phyloP scores from a whole-genome alignment of 192 early-diverging fungal species.

The Mortierella antarctica region DNA sequence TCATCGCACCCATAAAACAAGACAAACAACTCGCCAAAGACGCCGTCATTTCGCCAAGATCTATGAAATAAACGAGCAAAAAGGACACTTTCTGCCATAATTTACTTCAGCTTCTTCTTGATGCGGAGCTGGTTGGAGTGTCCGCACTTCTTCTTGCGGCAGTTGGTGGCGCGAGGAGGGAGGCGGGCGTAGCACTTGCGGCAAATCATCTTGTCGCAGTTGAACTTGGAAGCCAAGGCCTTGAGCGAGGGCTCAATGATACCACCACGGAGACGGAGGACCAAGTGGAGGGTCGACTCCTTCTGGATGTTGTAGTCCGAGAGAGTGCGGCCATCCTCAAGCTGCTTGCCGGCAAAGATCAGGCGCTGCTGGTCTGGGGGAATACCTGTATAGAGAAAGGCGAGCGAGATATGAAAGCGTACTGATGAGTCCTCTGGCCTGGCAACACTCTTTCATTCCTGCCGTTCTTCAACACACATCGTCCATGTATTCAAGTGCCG shows the following conservation, averaged over 20 bases:
- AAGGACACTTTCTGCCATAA: not conserved
- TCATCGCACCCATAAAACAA: too few relatives aligned
- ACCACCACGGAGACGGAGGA: slow-evolving; percentile 95
- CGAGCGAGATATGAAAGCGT: not conserved
- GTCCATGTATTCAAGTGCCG: too few relatives aligned
- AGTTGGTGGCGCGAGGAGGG: slow-evolving; percentile 99
- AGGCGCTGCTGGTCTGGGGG: slow-evolving; percentile 99
- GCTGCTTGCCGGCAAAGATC: slow-evolving; percentile 99
- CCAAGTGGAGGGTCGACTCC: slow-evolving; percentile 98
- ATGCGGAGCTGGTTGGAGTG: slow-evolving; percentile 99
- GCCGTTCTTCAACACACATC: too few relatives aligned
- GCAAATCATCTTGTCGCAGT: slow-evolving; percentile 99
- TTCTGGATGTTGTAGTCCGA: slow-evolving; percentile 99
- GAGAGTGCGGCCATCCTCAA: slow-evolving; percentile 98
- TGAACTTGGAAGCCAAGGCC: slow-evolving; percentile 98
- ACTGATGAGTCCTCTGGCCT: too few relatives aligned
- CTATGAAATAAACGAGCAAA: too few relatives aligned
- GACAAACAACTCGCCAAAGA: too few relatives aligned
- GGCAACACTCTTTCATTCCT: too few relatives aligned
- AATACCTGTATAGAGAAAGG: slow-evolving; percentile 71
- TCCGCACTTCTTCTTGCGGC: slow-evolving; percentile 99
- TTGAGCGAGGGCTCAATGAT: slow-evolving; percentile 99
- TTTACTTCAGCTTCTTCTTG: slow-evolving; percentile 99
- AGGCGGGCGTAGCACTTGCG: slow-evolving; percentile 99
- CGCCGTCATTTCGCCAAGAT: too few relatives aligned